These are phyloP conservation scores for Hymenoscyphus fructigenus DNA, from an alignment of 2,329 filamentous ascomycete genomes.

Conservation along the genomic window DNA sequence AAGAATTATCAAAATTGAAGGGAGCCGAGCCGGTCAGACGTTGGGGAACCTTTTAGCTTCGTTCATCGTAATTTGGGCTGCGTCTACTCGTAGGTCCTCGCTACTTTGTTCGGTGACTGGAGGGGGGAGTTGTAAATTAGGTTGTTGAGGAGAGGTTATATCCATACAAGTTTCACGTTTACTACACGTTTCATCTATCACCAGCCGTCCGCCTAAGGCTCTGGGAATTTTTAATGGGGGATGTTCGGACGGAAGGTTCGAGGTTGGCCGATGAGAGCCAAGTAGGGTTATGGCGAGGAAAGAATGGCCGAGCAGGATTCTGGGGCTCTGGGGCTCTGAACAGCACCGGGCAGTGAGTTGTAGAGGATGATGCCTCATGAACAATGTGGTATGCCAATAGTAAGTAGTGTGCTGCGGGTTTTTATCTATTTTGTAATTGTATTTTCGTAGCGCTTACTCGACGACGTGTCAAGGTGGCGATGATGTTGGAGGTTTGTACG, in stretches of 20 bases:
- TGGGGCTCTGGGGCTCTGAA: not conserved
- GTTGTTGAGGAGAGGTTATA: too few species aligned
- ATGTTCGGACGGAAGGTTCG: not conserved
- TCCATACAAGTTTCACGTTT: too few species aligned
- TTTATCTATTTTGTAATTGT: not conserved
- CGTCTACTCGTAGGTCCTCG: too few species aligned
- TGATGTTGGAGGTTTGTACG: not conserved
- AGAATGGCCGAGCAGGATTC: not conserved
- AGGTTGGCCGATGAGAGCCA: not conserved
- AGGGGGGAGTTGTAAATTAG: too few species aligned
- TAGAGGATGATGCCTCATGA: not conserved
- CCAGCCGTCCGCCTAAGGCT: not conserved
- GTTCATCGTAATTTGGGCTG: too few species aligned
- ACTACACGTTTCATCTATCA: too few species aligned
- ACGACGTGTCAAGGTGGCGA: constrained; percentile 3
- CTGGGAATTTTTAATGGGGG: not conserved
- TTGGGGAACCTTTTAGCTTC: not conserved
- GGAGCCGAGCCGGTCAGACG: not conserved
- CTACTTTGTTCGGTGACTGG: too few species aligned
- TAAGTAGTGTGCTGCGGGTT: not conserved
- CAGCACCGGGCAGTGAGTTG: too few species aligned
- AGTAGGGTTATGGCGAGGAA: not conserved
- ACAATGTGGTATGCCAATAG: not conserved
- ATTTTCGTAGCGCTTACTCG: not conserved
- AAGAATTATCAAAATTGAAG: not conserved